Base-by-base conservation (phyloP, 306 rosid species). In the Malus sylvestris region DNA sequence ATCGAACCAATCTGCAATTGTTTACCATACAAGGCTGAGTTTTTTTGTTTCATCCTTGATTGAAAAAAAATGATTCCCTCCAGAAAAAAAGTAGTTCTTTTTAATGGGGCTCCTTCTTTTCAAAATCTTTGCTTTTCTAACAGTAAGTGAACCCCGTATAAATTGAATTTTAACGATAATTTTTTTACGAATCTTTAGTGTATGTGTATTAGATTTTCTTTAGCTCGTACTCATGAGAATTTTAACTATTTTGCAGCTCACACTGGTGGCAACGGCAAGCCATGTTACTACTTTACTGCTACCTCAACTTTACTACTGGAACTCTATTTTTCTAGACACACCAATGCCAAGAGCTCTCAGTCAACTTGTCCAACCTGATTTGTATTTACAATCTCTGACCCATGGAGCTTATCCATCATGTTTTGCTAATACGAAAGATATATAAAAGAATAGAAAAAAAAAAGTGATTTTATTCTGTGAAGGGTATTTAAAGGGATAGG, bases 91-190 rank as follows among this genome's bases (percentile, higher is more conserved):
- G 25, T 23, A 23, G 25, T 23, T 23, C 25, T 11, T 16, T 14
- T 66, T 5, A 18, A 92, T 87, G 92, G 83, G 69, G 82, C 67
- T 71, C 67, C 72, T 42, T 70, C 81, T 84, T 63, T 74, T 79
- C 2, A 58, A 32, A 45, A 6, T 85, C 46, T 59, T 88, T 27
- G 32, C 79, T 61, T 38, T 92, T 52, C 78, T 93, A 79, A 42
- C 75, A 10, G 97, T 88, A 13, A 84, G 42, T 15, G 30, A 62
- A 19, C 65, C 1, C 4, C 25, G 65, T 7, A 13, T 6, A 46
- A 15, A 29, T 14, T 30, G 10, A 62, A 62, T 5, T 5, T 29
- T 14, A n/a, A 16, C n/a, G n/a, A 29, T 4, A 1, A 32, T 4
- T 32, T 32, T 59, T 59, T n/a, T 22, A 9, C 13, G 29, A 59